phyloP scores from a whole-genome alignment of 768 basidiomycete genomes.

The Asterophora lycoperdoides region DNA sequence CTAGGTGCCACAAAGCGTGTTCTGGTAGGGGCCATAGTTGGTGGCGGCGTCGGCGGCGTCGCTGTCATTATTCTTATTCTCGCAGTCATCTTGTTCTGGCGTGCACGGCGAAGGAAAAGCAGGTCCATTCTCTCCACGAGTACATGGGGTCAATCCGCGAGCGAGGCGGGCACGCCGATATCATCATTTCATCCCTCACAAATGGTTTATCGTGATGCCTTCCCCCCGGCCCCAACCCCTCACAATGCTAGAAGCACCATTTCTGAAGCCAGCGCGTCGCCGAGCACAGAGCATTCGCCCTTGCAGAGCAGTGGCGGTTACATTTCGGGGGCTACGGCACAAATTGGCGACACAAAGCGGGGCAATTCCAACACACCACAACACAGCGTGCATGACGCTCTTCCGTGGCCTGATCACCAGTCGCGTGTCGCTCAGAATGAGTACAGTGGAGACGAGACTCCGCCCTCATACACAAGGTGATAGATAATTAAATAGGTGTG shows the following conservation, averaged over 20 bases:
- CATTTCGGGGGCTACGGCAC: not conserved
- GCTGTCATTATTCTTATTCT: constrained; percentile 2
- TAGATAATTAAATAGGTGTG: not conserved
- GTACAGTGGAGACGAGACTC: no score
- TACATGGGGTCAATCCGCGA: no score
- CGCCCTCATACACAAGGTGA: not conserved
- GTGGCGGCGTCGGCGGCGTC: constrained; percentile 16
- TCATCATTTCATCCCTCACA: no score
- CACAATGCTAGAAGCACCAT: no score
- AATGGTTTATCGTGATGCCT: no score
- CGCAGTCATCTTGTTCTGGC: not conserved
- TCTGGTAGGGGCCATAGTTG: constrained; percentile 16
- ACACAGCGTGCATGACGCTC: no score
- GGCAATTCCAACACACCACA: not conserved
- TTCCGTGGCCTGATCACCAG: no score
- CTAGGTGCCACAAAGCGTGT: constrained; percentile 7
- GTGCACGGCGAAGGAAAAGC: not conserved
- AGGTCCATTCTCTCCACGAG: no score
- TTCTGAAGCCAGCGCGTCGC: not conserved
- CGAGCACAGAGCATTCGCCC: not conserved
- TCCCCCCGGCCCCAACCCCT: no score
- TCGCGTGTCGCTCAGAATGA: not conserved
- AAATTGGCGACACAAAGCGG: not conserved
- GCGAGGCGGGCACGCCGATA: no score
- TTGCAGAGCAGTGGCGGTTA: not conserved